Percentiles rank a stretch among this genome's conserved stretches.
phyloP scores from a whole-genome alignment of 257 asterid genomes.

The Cordia subcordata region DNA sequence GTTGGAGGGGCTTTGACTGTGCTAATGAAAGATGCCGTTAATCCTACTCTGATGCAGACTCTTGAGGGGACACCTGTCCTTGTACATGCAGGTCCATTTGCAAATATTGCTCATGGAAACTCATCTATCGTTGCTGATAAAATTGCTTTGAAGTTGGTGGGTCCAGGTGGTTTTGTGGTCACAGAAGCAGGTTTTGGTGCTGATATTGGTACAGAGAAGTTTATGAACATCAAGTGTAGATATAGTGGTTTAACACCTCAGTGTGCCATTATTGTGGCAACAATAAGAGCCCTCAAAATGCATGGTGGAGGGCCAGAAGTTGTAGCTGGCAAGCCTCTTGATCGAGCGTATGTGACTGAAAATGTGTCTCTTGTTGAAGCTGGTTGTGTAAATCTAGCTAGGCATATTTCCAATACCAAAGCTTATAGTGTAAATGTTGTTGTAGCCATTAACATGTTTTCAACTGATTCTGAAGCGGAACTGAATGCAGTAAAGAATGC shows the following conservation, averaged over 20 bases:
- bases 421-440: conserved; percentile 95
- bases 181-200: conserved; percentile 99
- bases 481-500: conserved; percentile 68
- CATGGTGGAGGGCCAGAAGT: conserved; percentile 98
- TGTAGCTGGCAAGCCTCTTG: conserved; percentile 93
- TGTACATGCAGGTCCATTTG: conserved; percentile 96
- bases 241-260: conserved; percentile 89
- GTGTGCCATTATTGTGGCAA: conserved; percentile 91
- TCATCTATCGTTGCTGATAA: conserved; percentile 93
- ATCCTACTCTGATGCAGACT: conserved; percentile 95
- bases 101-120: conserved; percentile 96
- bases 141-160: conserved; percentile 88
- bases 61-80: conserved; percentile 96
- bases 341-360: conserved; percentile 84
- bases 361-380: conserved; percentile 87
- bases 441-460: conserved; percentile 82
- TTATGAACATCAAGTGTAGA: conserved; percentile 93
- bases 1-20: conserved; percentile 96
- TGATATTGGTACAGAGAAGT: conserved; percentile 95
- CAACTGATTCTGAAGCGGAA: conserved; percentile 91
- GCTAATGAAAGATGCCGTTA: conserved; percentile 91
- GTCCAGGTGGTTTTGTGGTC: conserved; percentile 89
- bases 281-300: conserved; percentile 94
- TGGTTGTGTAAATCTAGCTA: conserved; percentile 79
- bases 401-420: conserved; percentile 72